A percentile compares a stretch with the other conserved stretches of the same genome.
phyloP scores from a whole-genome alignment of 306 rosid species.

The Benincasa hispida region DNA sequence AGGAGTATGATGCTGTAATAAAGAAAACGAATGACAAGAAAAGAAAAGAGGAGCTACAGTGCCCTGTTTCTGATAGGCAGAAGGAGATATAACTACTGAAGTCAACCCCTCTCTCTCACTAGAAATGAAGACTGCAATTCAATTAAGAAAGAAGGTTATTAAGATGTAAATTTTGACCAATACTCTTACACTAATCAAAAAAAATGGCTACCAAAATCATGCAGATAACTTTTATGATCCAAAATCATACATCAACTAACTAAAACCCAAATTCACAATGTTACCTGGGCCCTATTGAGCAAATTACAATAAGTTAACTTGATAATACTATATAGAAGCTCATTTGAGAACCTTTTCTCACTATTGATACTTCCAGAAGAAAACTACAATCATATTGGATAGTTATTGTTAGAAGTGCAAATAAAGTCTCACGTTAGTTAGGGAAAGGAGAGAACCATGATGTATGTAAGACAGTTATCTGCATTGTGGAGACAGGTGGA shows the following conservation, averaged over 20 bases:
- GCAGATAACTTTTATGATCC: not conserved
- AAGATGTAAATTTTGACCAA: not conserved
- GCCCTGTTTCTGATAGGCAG: not conserved
- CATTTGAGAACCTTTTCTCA: not conserved
- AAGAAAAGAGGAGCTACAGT: not conserved
- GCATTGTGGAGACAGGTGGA: too few relatives aligned
- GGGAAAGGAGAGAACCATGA: too few relatives aligned
- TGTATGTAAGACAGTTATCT: too few relatives aligned
- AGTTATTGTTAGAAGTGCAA: not conserved
- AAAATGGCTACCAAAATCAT: not conserved
- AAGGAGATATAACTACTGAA: not conserved
- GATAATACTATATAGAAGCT: not conserved
- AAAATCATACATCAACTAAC: constrained; percentile 2
- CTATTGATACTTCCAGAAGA: not conserved
- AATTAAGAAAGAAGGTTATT: not conserved
- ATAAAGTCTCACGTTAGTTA: too few relatives aligned
- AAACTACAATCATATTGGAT: not conserved
- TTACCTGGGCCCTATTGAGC: not conserved
- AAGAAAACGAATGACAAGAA: not conserved
- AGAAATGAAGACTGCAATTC: not conserved
- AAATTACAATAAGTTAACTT: not conserved
- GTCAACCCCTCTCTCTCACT: not conserved
- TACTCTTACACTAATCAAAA: not conserved
- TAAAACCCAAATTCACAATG: not conserved
- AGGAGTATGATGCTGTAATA: not conserved